phyloP scores from a whole-genome alignment of 2,329 filamentous ascomycete species.

The Sporothrix inflata region DNA sequence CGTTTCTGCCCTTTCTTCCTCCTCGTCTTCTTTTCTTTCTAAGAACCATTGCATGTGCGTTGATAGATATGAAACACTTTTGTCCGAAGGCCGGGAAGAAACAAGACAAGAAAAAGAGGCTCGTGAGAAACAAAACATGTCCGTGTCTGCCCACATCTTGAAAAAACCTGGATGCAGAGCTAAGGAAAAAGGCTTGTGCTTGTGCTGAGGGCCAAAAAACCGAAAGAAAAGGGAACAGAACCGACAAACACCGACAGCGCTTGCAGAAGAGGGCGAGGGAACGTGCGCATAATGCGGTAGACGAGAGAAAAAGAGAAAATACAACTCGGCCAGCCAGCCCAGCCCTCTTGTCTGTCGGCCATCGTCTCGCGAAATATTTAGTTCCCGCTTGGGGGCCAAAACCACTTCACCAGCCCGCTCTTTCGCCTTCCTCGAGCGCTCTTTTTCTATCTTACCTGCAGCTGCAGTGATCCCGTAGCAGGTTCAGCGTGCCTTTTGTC shows the following conservation, averaged over 20 bases:
- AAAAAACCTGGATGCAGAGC: constrained; percentile 3
- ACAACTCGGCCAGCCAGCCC: not conserved
- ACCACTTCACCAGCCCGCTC: not conserved
- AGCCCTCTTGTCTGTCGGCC: not conserved
- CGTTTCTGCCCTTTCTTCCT: not conserved
- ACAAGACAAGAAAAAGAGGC: not conserved
- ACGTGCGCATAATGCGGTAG: constrained; percentile 5
- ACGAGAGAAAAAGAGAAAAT: not conserved
- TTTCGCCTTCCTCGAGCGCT: not conserved
- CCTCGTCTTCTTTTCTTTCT: not conserved
- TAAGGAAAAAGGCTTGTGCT: not conserved
- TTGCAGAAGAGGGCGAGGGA: not conserved
- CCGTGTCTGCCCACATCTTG: not conserved
- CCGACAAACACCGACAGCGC: not conserved
- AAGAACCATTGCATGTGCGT: not conserved
- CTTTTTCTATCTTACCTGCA: not conserved
- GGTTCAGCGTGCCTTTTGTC: not conserved
- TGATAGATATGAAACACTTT: not conserved
- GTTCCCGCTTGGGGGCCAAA: constrained; percentile 19
- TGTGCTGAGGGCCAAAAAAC: not conserved
- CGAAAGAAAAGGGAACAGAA: not conserved
- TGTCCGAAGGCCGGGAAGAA: not conserved
- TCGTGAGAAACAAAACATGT: constrained; percentile 13
- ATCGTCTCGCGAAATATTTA: not conserved
- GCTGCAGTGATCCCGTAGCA: not conserved